Evolutionary conservation across 2,329 filamentous ascomycete species (phyloP).

Genomic region (Aspergillus amoenus): DNA sequence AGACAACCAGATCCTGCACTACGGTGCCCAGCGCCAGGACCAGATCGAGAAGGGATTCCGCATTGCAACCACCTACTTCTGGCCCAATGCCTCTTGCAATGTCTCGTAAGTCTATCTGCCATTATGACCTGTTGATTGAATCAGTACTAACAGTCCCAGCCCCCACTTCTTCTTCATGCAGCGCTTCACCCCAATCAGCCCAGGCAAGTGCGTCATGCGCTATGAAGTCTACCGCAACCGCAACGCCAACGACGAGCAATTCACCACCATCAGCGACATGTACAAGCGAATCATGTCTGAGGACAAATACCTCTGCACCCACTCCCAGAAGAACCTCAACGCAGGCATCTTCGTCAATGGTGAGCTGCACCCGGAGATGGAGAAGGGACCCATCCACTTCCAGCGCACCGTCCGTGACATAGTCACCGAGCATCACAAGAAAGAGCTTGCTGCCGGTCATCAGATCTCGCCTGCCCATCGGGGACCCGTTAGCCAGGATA

Average conservation of each 20-base stretch:
- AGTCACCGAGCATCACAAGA: too few species aligned
- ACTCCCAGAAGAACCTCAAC: conserved; percentile 60
- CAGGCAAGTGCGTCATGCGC: conserved; percentile 54
- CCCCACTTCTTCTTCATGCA: conserved; percentile 64
- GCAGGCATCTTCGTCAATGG: conserved; percentile 61
- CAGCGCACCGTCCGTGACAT: conserved; percentile 34
- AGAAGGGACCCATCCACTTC: conserved; percentile 58
- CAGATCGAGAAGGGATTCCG: conserved; percentile 49
- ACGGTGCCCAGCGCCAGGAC: conserved; percentile 44
- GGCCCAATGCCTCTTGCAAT: conserved; percentile 35
- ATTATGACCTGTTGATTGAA: too few species aligned
- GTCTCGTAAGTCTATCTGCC: conserved; percentile 28
- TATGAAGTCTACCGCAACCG: conserved; percentile 67
- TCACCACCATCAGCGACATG: conserved; percentile 55
- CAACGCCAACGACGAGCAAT: conserved; percentile 57
- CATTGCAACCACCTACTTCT: conserved; percentile 34
- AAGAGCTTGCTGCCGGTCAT: too few species aligned
- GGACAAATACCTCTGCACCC: conserved; percentile 60
- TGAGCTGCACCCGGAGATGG: conserved; percentile 58
- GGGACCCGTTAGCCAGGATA: too few species aligned
- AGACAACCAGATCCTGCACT: conserved; percentile 52
- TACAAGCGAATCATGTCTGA: conserved; percentile 66
- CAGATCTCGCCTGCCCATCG: too few species aligned
- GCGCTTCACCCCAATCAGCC: conserved; percentile 57
- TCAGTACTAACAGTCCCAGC: conserved; percentile 26